A percentile compares a stretch with the other conserved stretches of the same genome.
These are phyloP conservation scores for Tuber microsphaerosporum DNA, from an alignment of 495 filamentous ascomycete species.

Conservation along the genomic window DNA sequence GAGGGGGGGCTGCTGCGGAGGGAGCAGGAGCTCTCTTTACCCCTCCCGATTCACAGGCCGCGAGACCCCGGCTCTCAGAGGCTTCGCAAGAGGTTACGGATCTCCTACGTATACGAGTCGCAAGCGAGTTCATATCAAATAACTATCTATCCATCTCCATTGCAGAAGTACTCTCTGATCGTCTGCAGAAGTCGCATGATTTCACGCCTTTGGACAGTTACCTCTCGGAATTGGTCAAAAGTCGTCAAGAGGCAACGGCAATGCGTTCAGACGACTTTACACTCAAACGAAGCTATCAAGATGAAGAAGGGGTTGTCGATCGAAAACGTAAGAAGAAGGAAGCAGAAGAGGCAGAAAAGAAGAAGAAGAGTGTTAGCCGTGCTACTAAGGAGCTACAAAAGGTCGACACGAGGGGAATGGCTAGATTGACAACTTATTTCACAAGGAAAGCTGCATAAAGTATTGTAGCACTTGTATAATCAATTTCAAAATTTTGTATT, in stretches of 20 bases:
- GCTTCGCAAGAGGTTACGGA: constrained; percentile 50
- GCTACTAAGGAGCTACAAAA: constrained; percentile 75
- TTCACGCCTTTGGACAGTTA: constrained; percentile 64
- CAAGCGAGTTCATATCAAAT: constrained; percentile 67
- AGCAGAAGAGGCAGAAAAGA: constrained; percentile 56
- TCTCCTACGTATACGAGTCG: constrained; percentile 66
- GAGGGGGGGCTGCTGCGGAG: constrained; percentile 43
- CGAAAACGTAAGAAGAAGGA: constrained; percentile 70
- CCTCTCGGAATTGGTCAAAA: constrained; percentile 54
- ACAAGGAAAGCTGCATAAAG: constrained; percentile 51
- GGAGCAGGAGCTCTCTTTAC: constrained; percentile 39
- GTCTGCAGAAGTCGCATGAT: constrained; percentile 50
- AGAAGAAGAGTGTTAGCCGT: constrained; percentile 62
- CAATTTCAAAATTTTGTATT: not conserved
- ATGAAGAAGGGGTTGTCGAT: constrained; percentile 64
- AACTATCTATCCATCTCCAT: constrained; percentile 59
- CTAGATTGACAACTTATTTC: constrained; percentile 94
- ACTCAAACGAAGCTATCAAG: constrained; percentile 61
- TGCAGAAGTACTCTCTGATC: constrained; percentile 46
- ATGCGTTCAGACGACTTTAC: constrained; percentile 66
- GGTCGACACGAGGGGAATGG: constrained; percentile 85
- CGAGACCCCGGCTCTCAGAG: constrained; percentile 18
- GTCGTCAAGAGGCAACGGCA: constrained; percentile 62
- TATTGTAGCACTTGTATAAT: not conserved
- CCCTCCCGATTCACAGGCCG: constrained; percentile 39